phyloP scores from a whole-genome alignment of 345 rosid genomes.

The Eucalyptus camaldulensis region DNA sequence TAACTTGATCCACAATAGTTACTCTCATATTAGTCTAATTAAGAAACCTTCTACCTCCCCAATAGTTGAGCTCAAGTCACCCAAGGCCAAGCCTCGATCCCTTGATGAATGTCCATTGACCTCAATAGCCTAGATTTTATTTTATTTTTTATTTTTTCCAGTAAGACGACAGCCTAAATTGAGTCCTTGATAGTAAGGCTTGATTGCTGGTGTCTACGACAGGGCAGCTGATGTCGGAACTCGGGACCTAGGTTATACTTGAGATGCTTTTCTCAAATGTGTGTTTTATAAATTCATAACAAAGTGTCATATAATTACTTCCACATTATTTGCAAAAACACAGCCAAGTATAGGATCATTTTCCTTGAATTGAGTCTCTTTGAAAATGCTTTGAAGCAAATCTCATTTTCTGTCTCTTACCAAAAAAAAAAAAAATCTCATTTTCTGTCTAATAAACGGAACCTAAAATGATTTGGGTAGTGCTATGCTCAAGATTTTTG shows the following conservation, averaged over 20 bases:
- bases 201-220: background rate
- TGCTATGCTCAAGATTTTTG: background rate
- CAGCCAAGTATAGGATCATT: background rate
- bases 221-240: fast-evolving
- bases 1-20: no score
- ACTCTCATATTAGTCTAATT: no score
- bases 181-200: background rate
- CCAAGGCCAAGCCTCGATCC: background rate
- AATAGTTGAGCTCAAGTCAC: background rate
- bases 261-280: background rate
- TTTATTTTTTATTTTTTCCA: no score
- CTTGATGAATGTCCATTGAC: background rate
- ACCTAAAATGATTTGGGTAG: background rate
- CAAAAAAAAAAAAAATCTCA: no score
- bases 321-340: background rate
- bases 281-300: background rate
- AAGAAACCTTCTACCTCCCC: background rate
- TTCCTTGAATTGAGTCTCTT: background rate
- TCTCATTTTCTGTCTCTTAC: background rate
- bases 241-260: background rate
- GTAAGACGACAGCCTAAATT: no score
- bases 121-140: no score
- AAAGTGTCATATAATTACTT: background rate
- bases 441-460: background rate
- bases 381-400: background rate